Base-by-base conservation (phyloP, 2,329 filamentous ascomycete genomes). In the Dichotomopilus funicola region DNA sequence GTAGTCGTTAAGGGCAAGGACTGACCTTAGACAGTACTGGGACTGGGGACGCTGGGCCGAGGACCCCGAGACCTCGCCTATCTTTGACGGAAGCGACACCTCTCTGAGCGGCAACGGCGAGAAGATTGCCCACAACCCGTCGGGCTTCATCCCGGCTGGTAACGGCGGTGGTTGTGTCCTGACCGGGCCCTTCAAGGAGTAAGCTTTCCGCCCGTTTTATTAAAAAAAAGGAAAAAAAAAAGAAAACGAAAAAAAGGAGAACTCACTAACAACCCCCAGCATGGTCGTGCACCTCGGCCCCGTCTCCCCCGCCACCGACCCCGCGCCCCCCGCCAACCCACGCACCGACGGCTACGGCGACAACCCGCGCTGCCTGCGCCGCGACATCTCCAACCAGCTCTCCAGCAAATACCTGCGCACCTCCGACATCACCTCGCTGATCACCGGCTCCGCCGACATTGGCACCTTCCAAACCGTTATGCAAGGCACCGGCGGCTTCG, bases 31-130 rank as follows among this genome's bases (percentile, higher is more conserved):
- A 44, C 6, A 74, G 64, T 81, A 79, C 68, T 75, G 75, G 69
- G 76, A 81, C 64, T 82, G 78, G 76, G 72, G 72, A 2, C 71
- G 72, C 51, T 75, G 74, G 67, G 69, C 74, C 2, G 58, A 69
- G 2, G 73, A 81, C 59, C 71, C 73, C 1, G 61, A 67, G 57
- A 71, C 73, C 53, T 80, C 78, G 0, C 76, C 78, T 11, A 64
- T 82, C 49, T 82, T 84, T 57, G 78, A 81, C 60, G 80, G 80
- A 49, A 76, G 74, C 58, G 73, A 72, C 33, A 77, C 73, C 49
- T 76, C 72, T 52, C 66, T 80, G 70, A 73, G 73, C 33, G 76
- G 78, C 19, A 75, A 81, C 56, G 78, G 78, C 27, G 57, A 66
- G 10, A 64, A 66, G 54, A 67, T 64, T 27, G 43, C 66, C 50